A percentile compares a stretch with the other conserved stretches of the same genome.
Conservation (phyloP, 2,329 filamentous ascomycete species). For the Didymosphaeria variabile region DNA sequence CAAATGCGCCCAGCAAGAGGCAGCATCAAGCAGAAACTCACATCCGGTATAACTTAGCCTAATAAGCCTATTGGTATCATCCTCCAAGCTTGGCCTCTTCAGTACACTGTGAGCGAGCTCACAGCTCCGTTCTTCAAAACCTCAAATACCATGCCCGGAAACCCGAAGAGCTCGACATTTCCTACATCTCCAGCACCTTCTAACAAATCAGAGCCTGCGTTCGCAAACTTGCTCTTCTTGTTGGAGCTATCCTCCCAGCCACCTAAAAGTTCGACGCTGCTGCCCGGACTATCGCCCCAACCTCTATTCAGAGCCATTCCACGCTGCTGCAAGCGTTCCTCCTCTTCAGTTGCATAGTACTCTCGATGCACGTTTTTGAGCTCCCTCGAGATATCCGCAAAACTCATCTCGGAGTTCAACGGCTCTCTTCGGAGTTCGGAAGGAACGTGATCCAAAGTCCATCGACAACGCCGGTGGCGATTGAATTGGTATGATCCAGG, state of each 20-base stretch:
- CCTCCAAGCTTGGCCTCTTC: constrained; percentile 32
- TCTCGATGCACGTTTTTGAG: constrained; percentile 76
- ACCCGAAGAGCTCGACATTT: constrained; percentile 89
- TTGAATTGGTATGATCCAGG: constrained; percentile 98
- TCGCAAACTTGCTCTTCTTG: constrained; percentile 46
- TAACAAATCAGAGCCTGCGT: constrained; percentile 49
- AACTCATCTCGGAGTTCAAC: constrained; percentile 75
- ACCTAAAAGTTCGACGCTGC: constrained; percentile 73
- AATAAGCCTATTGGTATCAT: not conserved
- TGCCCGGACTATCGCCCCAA: constrained; percentile 90
- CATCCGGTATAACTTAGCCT: not conserved
- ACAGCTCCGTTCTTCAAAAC: constrained; percentile 92
- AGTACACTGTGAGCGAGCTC: constrained; percentile 90
- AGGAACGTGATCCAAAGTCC: constrained; percentile 71
- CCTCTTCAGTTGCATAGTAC: constrained; percentile 65
- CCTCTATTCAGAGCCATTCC: constrained; percentile 89
- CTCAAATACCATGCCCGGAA: constrained; percentile 93
- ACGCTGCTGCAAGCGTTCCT: constrained; percentile 63
- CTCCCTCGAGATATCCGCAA: constrained; percentile 68
- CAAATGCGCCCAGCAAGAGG: not conserved
- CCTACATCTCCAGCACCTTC: constrained; percentile 63
- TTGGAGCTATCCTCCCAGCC: constrained; percentile 74
- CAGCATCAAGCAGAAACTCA: not conserved
- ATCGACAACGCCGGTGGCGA: constrained; percentile 86
- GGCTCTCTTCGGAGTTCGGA: constrained; percentile 53